Evolutionary conservation across 148 eudicot species (phyloP).

Genomic region (Silene latifolia): DNA sequence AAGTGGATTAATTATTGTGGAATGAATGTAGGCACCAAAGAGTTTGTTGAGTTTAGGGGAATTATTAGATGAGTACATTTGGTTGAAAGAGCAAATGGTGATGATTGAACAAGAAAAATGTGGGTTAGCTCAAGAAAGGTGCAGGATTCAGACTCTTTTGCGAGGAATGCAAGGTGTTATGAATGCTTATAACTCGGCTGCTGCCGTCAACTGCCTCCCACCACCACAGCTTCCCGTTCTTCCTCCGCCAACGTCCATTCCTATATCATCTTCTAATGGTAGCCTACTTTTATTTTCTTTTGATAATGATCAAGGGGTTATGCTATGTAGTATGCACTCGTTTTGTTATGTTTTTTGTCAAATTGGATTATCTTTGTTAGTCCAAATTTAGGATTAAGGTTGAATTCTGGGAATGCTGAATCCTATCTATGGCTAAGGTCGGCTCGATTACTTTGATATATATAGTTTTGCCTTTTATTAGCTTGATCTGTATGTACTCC

Average conservation of each 20-base stretch:
- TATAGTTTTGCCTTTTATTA: too few relatives aligned
- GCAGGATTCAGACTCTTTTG: constrained; percentile 55
- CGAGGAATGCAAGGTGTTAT: constrained; percentile 68
- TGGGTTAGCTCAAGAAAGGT: constrained; percentile 51
- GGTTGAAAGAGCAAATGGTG: constrained; percentile 71
- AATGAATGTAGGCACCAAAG: constrained; percentile 49
- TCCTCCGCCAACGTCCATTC: constrained; percentile 17
- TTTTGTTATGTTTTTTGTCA: neutral
- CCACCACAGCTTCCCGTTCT: constrained; percentile 22
- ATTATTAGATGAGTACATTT: constrained; percentile 69
- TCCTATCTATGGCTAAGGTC: too few relatives aligned
- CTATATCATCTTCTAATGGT: constrained; percentile 38
- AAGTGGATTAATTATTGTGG: neutral
- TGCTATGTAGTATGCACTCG: too few relatives aligned
- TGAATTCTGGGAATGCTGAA: too few relatives aligned
- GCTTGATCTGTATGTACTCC: too few relatives aligned
- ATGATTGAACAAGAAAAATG: constrained; percentile 55
- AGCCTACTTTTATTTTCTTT: neutral
- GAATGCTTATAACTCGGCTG: constrained; percentile 51
- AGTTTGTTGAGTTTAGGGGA: constrained; percentile 58
- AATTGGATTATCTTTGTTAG: neutral
- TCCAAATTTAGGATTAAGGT: too few relatives aligned
- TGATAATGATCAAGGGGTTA: too few relatives aligned
- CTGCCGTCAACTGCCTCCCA: constrained; percentile 15
- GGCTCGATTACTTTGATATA: too few relatives aligned